Base-by-base conservation (phyloP, 2,329 filamentous ascomycete species). In the Trichoderma gracile region DNA sequence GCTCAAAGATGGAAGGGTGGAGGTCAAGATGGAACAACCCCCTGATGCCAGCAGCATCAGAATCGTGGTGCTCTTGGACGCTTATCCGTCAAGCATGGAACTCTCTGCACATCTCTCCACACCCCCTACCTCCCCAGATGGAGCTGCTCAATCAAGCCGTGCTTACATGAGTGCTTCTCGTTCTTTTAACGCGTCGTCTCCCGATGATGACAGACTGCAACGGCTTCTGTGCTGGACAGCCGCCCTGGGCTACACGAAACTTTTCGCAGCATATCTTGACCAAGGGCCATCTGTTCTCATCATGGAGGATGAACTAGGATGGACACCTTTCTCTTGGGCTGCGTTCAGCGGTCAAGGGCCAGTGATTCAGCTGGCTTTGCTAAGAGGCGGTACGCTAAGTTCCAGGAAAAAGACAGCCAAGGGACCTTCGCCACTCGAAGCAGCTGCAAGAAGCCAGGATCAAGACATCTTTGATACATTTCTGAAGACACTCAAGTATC, bases 201-300 rank as follows among this genome's bases (percentile, higher is more conserved):
- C 55, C 6, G 23, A n/a, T 33, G 55, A 47, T 2, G 2, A n/a
- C 12, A 46, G 43, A 3, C 25, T 58, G 9, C 19, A 21, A 6
- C 12, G 3, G 19, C 42, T 58, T 17, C 2, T 58, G 5, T 47
- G 42, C 21, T 58, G 55, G 55, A 47, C 55, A 2, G 55, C 55
- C 2, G 55, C 12, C 1, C 42, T 58, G 4, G 55, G 55, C 0
- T 8, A 58, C 14, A 12, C 17, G 0, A 17, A 2, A 0, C 15
- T 47, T 7, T 58, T 58, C 19, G 27, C 1, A 1, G 55, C 42
- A 23, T 58, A 58, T 58, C 55, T 58, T 14, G 55, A 58, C 19
- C 55, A 47, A 47, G 25, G 3, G 1, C 55, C 55, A 14, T 17
- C 9, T 1, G 15, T 45, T 0, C 42, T 58, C 15, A 9, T 21